Evolutionary conservation across 805 yeast genomes (phyloP), one percentile per base, ranked within the genome.

Genomic region (Metschnikowia lochheadii): DNA sequence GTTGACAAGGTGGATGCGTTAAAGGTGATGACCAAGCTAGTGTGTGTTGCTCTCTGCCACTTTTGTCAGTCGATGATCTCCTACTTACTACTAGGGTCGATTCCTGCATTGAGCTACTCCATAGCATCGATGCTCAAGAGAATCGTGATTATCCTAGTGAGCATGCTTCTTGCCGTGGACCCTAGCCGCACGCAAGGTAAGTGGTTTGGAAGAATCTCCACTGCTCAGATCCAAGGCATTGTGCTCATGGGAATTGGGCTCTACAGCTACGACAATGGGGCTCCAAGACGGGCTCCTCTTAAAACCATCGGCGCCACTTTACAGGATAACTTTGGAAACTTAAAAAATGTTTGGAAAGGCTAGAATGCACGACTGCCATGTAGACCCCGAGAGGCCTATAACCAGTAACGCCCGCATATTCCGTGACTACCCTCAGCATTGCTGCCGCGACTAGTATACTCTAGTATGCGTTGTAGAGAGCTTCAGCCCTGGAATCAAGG

Each of bases 61-160:
- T 90, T 87, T 58, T 63, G 80, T 36, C 97, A 90, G 68, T 85
- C 91, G 38, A 70, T 89, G 63, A 74, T 90, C 37, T 89, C 96
- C 14, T 88, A 87, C 66, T 89, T 87, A 68, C 73, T 90, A 32
- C 69, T 90, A 41, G 94, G 96, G 18, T 79, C 84, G 62, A 77
- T 90, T 5, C 87, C 96, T 2, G 88, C 97, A 0, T 83, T 90
- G 11, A 81, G 94, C 2, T 90, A 89, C 67, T 86, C 95, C 1
- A 84, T 90, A 50, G 96, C 96, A 2, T 83, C 88, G 40, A 79
- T 90, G 80, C 79, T 90, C 81, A 90, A 90, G 69, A 81, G 96
- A 60, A 86, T 90, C n/a, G 86, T 88, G 1, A 81, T 90, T 31
- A 89, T 90, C 40, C 77, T 85, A 1, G 84, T 85, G 0, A 87